Evolutionary conservation across 108 stramenopile species (phyloP).

Genomic region (Craspedostauros australis): DNA sequence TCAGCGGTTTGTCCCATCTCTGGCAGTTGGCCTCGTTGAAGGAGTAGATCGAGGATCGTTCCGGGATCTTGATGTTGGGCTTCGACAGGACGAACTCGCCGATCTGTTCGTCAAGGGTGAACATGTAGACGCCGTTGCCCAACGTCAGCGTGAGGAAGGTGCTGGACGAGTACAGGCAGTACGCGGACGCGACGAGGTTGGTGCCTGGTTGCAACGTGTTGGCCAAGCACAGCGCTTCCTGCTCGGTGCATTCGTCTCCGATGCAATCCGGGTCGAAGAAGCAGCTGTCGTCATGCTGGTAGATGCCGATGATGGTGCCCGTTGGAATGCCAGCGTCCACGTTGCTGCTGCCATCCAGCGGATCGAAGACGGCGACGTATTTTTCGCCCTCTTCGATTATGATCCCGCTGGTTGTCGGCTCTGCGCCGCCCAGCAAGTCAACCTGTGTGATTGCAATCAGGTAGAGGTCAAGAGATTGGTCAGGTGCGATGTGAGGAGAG

Average conservation of each 20-base stretch:
- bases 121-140: conserved; percentile 78
- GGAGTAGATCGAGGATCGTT: conserved; percentile 79
- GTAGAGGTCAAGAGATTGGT: too few species aligned
- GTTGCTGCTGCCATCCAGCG: conserved; percentile 97
- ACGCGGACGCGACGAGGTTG: conserved; percentile 89
- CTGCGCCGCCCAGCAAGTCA: too few species aligned
- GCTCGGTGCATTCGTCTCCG: conserved; percentile 50
- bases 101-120: conserved; percentile 93
- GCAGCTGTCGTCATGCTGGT: conserved; percentile 72
- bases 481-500: too few species aligned
- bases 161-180: conserved; percentile 94
- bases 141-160: conserved; percentile 93
- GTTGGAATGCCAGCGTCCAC: conserved; percentile 98
- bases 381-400: conserved; percentile 49
- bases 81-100: conserved; percentile 94
- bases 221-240: conserved; percentile 59
- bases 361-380: conserved; percentile 91
- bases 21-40: conserved; percentile 92
- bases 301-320: conserved; percentile 91
- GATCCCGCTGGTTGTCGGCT: too few species aligned
- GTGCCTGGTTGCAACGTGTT: conserved; percentile 90
- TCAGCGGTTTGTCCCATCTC: conserved; percentile 79
- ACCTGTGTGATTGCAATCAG: too few species aligned
- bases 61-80: conserved; percentile 83
- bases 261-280: conserved; percentile 34